Conservation (phyloP, 1,284 basidiomycete species). For the Gymnopus androsaceus region DNA sequence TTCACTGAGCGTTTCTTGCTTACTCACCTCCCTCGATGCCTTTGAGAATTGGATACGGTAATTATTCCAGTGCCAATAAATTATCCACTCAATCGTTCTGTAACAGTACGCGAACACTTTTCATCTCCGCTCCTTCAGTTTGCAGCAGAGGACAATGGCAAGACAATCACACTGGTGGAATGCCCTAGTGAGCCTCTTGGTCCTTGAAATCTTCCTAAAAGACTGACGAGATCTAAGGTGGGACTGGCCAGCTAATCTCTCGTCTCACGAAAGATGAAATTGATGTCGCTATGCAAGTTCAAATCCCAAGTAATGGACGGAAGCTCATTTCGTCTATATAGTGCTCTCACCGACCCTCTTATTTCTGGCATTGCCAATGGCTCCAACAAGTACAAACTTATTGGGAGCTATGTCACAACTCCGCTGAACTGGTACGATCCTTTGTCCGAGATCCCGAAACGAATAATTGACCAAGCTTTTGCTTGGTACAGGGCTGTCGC, state of each 20-base stretch:
- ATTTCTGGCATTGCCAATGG: conserved; percentile 93
- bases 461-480: neutral
- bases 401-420: conserved; percentile 90
- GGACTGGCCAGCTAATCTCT: conserved; percentile 88
- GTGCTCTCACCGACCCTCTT: conserved; percentile 91
- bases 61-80: neutral
- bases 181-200: conserved; percentile 73
- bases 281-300: conserved; percentile 82
- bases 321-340: conserved; percentile 30
- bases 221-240: conserved; percentile 49
- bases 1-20: neutral
- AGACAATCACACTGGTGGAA: conserved; percentile 83
- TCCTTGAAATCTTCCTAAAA: neutral
- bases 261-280: conserved; percentile 84
- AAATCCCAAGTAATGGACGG: neutral
- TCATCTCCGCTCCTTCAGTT: conserved; percentile 86
- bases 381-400: conserved; percentile 84
- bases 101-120: conserved; percentile 87
- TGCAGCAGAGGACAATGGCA: conserved; percentile 61
- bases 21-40: conserved; percentile 32
- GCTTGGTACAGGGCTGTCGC: conserved; percentile 79
- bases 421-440: conserved; percentile 77
- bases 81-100: neutral
- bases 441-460: neutral
- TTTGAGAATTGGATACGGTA: conserved; percentile 50